Evolutionary conservation across 2,329 filamentous ascomycete species (phyloP), one percentile per base, ranked within the genome.

Genomic region (Aureobasidium sp.): DNA sequence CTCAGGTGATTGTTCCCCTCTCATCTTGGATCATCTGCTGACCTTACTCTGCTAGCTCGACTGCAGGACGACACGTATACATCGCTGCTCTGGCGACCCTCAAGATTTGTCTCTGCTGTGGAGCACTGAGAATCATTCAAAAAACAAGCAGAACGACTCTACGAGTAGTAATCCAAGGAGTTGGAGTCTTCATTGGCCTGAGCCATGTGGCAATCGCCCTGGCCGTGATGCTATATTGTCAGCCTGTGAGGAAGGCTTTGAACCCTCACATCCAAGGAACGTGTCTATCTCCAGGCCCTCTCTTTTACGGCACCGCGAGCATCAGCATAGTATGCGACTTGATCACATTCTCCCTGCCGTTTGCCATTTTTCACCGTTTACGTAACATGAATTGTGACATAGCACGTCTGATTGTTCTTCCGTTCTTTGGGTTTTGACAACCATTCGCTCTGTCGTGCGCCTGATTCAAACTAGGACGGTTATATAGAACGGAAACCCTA

Each of bases 211-310:
- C 40, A 11, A 44, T 44, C 40, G 40, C 25, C 11, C 11, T 44
- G 40, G 40, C 40, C 40, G 16, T 44, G 40, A 44, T 44, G 40
- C 19, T 44, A 19, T 44, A 44, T 24, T 44, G 40, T 30, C 24
- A 17, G 19, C 40, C 40, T 4, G 40, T 44, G 24, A 30, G 24
- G 29, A 44, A 44, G n/a, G 40, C 40, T 19, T 44, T 12, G 40
- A 44, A 30, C n/a, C 40, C 40, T 30, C 40, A 29, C 24, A 30
- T 44, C 24, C 2, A 30, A 44, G 40, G 40, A 7, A 44, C 16
- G 17, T 44, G 40, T 44, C 14, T 44, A 19, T 44, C 40, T 12
- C 5, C 11, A 29, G 40, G 40, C 14, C 40, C 40, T 29, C 40
- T 44, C 40, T 44, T 44, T 17, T 44, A 44, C 12, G 40, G 25